Evolutionary conservation across 352 stramenopile species (phyloP), one percentile per base, ranked within the genome.

Genomic region (Globisporangium uncinulatum): DNA sequence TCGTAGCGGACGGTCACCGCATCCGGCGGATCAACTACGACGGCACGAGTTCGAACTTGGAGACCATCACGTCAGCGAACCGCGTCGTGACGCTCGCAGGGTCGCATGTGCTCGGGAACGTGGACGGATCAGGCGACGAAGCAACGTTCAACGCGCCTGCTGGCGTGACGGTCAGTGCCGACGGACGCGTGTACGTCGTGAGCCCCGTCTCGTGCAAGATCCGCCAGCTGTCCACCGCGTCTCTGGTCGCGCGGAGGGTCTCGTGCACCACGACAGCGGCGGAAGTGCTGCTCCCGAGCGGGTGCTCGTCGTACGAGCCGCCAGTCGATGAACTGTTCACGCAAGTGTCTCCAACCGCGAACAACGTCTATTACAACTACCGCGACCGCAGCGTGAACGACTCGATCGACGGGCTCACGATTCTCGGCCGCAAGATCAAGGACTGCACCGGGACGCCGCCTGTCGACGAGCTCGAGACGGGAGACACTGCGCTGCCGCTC

Each of bases 291-390:
- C 69, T 94, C 10, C 96, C 96, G 0, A 96, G 86, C 36, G 94
- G 96, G 7, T 99, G 96, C 67, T 86, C 85, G 5, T 98, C 87
- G 11, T 98, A 98, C 65, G 94, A 98, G 31, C 76, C 83, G 31
- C 87, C 90, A 21, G 83, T 97, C 13, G 95, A 98, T 57, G 82
- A 95, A 24, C 66, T 92, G 11, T 92, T 90, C 50, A 63, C 90
- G 10, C 86, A 89, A 36, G 67, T 73, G 15, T 89, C 94, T 8
- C 74, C 91, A 14, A 63, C 66, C 37, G 62, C 62, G 45, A 87
- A 93, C 72, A 97, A 99, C 59, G 86, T 98, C 24, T 93, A 97
- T 57, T 97, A 98, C 75, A 98, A 97, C 70, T 93, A 84, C 48
- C 63, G 71, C 0, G 73, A 86, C 37, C 79, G 81, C 4, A 39